Percentiles rank a stretch among this genome's conserved stretches.
phyloP scores from a whole-genome alignment of 2,329 filamentous ascomycete species.

The Fusarium pininemorale region DNA sequence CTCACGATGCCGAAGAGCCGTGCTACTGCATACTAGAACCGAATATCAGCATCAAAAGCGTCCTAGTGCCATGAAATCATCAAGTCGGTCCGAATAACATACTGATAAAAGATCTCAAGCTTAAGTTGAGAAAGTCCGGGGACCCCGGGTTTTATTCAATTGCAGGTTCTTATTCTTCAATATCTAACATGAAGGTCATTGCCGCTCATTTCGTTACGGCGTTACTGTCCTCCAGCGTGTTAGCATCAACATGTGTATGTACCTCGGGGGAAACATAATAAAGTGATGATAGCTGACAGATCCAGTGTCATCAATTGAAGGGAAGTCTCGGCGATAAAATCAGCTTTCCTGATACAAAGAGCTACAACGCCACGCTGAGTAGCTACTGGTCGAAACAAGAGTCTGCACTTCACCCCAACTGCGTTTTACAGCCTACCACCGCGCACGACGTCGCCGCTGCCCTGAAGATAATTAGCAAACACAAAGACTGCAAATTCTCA shows the following conservation, averaged over 20 bases:
- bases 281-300: background rate
- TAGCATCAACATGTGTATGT: background rate
- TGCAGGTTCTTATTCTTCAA: too few species aligned
- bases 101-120: background rate
- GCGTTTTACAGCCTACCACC: background rate
- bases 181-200: too few species aligned
- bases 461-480: background rate
- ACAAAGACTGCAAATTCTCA: background rate
- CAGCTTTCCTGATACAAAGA: background rate
- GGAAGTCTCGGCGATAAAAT: background rate
- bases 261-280: too few species aligned
- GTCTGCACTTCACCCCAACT: background rate
- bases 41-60: background rate
- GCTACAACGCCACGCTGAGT: background rate
- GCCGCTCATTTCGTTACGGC: fast-evolving
- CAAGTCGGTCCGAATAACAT: background rate
- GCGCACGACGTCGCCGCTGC: background rate
- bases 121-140: background rate
- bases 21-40: background rate
- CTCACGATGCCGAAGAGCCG: background rate
- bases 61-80: background rate
- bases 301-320: background rate
- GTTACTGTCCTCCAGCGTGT: background rate
- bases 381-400: background rate
- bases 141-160: background rate